phyloP scores from a whole-genome alignment of 805 yeast genomes.

The Saccharomycopsis vini region DNA sequence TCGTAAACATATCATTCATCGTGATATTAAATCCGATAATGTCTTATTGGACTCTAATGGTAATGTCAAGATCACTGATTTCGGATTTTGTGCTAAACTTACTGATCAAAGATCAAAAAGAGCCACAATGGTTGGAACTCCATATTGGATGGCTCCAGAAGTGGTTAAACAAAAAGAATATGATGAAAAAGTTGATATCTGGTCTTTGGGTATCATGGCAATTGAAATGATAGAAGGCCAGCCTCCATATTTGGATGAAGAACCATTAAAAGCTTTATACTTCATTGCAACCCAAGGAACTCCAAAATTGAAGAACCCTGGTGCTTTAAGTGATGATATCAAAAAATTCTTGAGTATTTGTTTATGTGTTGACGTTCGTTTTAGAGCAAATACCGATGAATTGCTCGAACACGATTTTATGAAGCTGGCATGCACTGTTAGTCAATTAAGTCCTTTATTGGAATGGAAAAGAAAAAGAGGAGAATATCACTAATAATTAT shows the following conservation, averaged over 20 bases:
- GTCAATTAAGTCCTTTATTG: constrained; percentile 50
- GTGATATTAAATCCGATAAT: constrained; percentile 96
- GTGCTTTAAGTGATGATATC: constrained; percentile 62
- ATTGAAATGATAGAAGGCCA: constrained; percentile 99
- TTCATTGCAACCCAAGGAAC: constrained; percentile 96
- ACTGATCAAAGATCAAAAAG: constrained; percentile 77
- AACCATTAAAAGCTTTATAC: constrained; percentile 88
- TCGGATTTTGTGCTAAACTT: constrained; percentile 93
- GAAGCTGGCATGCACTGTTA: constrained; percentile 50
- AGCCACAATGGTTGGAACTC: constrained; percentile 98
- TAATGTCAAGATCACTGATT: constrained; percentile 89
- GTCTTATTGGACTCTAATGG: constrained; percentile 77
- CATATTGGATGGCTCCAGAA: constrained; percentile 99
- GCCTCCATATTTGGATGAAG: constrained; percentile 95
- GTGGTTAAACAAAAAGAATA: constrained; percentile 91
- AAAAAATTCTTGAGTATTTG: constrained; percentile 85
- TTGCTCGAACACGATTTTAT: constrained; percentile 69
- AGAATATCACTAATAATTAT: too few relatives aligned
- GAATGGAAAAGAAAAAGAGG: constrained; percentile 34
- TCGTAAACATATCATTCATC: constrained; percentile 84
- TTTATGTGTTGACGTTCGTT: constrained; percentile 86
- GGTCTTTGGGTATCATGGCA: constrained; percentile 97
- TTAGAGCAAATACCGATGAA: constrained; percentile 86
- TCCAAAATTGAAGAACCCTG: constrained; percentile 86
- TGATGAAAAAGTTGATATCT: constrained; percentile 93